Conservation (phyloP, 148 eudicot species). For the Amaranthus hypochondriacus region DNA sequence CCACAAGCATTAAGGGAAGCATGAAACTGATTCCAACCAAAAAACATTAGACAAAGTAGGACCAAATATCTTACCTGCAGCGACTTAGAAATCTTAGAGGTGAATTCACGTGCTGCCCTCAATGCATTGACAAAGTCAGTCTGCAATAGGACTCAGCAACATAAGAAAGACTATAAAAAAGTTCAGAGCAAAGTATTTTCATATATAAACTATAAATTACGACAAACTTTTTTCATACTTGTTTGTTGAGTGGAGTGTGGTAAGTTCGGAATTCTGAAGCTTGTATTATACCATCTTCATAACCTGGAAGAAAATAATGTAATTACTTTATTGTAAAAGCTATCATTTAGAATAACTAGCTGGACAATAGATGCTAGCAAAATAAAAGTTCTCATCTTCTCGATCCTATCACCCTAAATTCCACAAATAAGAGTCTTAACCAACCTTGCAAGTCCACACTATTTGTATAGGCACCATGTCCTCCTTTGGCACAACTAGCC, state of each 20-base stretch:
- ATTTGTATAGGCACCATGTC: conserved; percentile 90
- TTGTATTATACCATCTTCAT: conserved; percentile 63
- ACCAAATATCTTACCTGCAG: conserved; percentile 50
- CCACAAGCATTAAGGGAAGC: background rate
- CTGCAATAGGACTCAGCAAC: conserved; percentile 31
- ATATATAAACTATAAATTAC: background rate
- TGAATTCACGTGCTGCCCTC: conserved; percentile 86
- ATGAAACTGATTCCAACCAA: conserved; percentile 3
- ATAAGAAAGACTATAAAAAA: conserved; percentile 14
- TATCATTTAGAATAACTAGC: background rate
- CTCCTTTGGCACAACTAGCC: conserved; percentile 93
- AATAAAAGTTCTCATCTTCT: too few relatives aligned
- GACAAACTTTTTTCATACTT: conserved; percentile 40
- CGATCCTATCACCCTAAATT: too few relatives aligned
- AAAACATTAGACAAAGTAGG: background rate
- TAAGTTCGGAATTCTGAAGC: conserved; percentile 96
- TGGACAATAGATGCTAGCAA: background rate
- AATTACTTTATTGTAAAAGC: background rate
- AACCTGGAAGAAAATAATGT: conserved; percentile 42
- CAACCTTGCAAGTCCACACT: conserved; percentile 75
- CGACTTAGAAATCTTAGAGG: conserved; percentile 72
- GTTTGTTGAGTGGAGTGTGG: conserved; percentile 96
- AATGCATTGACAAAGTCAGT: conserved; percentile 79
- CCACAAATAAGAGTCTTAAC: background rate
- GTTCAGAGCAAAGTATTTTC: background rate